Evolutionary conservation across 371 early-diverging fungal genomes (phyloP).

Genomic region (Amoeboaphelidium protococcarum): DNA sequence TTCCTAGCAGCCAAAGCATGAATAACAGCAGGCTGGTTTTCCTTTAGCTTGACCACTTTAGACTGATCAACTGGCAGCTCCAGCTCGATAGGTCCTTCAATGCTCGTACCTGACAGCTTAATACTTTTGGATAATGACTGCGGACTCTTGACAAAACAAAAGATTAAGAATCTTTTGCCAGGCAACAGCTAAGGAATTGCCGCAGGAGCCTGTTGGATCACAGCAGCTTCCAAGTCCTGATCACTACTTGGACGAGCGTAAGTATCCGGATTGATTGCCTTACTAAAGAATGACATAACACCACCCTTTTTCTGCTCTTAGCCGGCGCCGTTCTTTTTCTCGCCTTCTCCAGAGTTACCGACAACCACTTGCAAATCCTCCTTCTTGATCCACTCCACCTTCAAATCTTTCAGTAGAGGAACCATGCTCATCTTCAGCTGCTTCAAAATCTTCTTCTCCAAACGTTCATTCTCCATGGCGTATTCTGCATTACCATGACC

Average conservation of each 20-base stretch:
- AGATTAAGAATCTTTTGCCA: conserved; percentile 13
- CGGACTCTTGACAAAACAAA: conserved; percentile 9
- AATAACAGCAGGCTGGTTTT: conserved; percentile 3
- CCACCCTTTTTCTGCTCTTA: conserved; percentile 3
- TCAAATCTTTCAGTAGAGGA: conserved; percentile 15
- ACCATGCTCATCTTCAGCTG: conserved; percentile 18
- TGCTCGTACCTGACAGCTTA: conserved; percentile 9
- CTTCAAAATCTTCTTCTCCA: conserved; percentile 17
- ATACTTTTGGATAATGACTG: conserved; percentile 6
- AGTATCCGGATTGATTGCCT: conserved; percentile 2
- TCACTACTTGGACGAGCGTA: background rate
- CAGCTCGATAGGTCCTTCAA: conserved; percentile 17
- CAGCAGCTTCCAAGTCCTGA: background rate
- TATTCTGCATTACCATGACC: conserved; percentile 18
- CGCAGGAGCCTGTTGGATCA: conserved; percentile 12
- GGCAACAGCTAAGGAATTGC: conserved; percentile 14
- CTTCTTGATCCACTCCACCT: conserved; percentile 9
- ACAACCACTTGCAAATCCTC: conserved; percentile 3
- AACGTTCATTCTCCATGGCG: conserved; percentile 14
- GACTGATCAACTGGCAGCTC: conserved; percentile 9
- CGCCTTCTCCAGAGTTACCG: background rate
- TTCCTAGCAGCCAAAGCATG: conserved; percentile 19
- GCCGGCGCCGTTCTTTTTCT: conserved; percentile 1
- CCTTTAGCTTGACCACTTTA: conserved; percentile 3
- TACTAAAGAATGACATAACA: conserved; percentile 6